Conservation (phyloP, 257 asterid species). For the Solanum rostratum region DNA sequence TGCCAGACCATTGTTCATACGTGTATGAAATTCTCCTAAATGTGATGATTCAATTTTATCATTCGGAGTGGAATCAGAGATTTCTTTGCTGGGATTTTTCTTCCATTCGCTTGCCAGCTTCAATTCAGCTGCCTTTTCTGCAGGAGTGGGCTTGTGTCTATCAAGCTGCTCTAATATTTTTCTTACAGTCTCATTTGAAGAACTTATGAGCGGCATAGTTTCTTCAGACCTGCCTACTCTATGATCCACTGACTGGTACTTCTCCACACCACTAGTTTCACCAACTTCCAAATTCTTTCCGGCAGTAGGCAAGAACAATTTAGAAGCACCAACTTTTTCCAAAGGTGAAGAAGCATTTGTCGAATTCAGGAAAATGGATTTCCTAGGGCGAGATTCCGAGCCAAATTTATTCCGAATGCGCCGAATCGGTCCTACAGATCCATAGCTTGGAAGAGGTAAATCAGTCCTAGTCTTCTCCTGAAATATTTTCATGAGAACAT, state of each 20-base stretch:
- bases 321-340: conserved; percentile 23
- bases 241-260: conserved; percentile 17
- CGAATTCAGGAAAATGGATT: conserved; percentile 44
- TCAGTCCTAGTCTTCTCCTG: conserved; percentile 51
- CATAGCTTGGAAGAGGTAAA: conserved; percentile 32
- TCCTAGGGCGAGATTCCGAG: conserved; percentile 59
- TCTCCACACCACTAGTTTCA: conserved; percentile 41
- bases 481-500: conserved; percentile 6
- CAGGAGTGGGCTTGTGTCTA: conserved; percentile 63
- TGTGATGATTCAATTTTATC: conserved; percentile 18
- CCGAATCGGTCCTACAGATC: conserved; percentile 81
- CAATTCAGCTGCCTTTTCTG: conserved; percentile 65
- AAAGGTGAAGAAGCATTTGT: conserved; percentile 27
- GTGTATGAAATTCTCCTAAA: conserved; percentile 25
- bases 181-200: conserved; percentile 30
- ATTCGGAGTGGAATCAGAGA: conserved; percentile 14
- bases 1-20: conserved; percentile 16
- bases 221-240: conserved; percentile 18
- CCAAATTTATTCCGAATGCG: conserved; percentile 52
- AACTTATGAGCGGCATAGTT: conserved; percentile 12
- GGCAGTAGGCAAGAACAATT: conserved; percentile 25
- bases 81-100: conserved; percentile 27
- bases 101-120: conserved; percentile 49
- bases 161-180: conserved; percentile 64
- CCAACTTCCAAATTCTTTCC: conserved; percentile 32